Evolutionary conservation across 139 green algal genomes (phyloP), one percentile per base, ranked within the genome.

Genomic region (Yamagishiella unicocca): DNA sequence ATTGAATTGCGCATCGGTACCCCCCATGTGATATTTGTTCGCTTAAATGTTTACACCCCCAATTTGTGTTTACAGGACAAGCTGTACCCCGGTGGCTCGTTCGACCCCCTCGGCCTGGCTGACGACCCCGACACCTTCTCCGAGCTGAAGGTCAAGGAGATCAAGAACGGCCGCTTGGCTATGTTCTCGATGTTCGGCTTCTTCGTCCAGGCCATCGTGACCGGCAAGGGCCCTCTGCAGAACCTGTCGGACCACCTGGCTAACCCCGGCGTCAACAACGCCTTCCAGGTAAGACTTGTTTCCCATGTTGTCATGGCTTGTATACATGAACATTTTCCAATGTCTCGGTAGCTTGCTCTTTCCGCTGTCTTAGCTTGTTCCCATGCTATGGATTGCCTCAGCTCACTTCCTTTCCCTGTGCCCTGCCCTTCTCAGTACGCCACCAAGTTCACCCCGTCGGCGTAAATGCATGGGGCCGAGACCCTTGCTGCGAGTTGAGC

Each of bases 141-240:
- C 86, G 93, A 96, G 91, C 93, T 97, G 53, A 96, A 96, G 95
- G 94, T 98, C 10, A 98, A 98, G 95, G 96, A 98, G 94, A 96
- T 98, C 91, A 97, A 97, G 93, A 98, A 98, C 90, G 96, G 96
- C 75, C 93, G 96, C 67, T 90, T 98, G 7, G 96, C 96, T 80
- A 97, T 97, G 96, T 93, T 98, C 80, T 96, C 96, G 79, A 95
- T 96, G 92, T 91, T 96, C 31, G 95, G 95, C 79, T 96, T 95
- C 89, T 96, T 95, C 90, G 87, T 97, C 40, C 93, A 96, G 91
- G 93, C 92, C 45, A 95, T 96, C 73, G 92, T 96, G 31, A 95
- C 92, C 58, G 93, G 93, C 90, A 94, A 97, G 94, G 94, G 95
- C 80, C 95, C 95, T 73, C 88, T 96, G 46, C 87, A 94, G 61